Percentiles rank a stretch among this genome's conserved stretches.
These are phyloP conservation scores for Xylariales sp. DNA, from an alignment of 2,329 filamentous ascomycete species.

Conservation along the genomic window DNA sequence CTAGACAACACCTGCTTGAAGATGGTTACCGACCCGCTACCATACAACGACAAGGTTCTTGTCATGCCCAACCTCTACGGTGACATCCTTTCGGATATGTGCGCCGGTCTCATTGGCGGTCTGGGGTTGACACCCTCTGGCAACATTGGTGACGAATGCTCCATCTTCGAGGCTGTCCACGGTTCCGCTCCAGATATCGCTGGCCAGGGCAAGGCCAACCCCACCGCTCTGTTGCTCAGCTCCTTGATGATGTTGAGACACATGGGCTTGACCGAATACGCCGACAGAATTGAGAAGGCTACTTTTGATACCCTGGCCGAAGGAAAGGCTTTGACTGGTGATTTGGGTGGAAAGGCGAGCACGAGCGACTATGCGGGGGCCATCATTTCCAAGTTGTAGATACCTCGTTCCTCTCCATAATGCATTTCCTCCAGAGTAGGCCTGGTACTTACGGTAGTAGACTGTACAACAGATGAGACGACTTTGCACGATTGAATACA, in stretches of 20 bases:
- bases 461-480: constrained; percentile 24
- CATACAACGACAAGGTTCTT: constrained; percentile 98
- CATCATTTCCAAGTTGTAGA: constrained; percentile 70
- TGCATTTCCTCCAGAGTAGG: constrained; percentile 16
- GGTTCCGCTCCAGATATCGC: constrained; percentile 95
- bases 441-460: constrained; percentile 19
- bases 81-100: constrained; percentile 99
- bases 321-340: constrained; percentile 93
- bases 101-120: constrained; percentile 95
- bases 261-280: constrained; percentile 86
- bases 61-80: constrained; percentile 97
- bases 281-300: constrained; percentile 83
- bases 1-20: constrained; percentile 99
- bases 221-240: constrained; percentile 88
- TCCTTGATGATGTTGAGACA: constrained; percentile 99
- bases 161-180: constrained; percentile 99
- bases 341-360: constrained; percentile 94
- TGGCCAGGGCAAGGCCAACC: constrained; percentile 94
- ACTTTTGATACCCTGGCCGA: constrained; percentile 94
- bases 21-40: constrained; percentile 92
- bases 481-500: constrained; percentile 18
- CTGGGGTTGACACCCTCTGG: constrained; percentile 95
- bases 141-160: constrained; percentile 99
- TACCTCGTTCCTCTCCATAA: constrained; percentile 15
- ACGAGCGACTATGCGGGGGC: constrained; percentile 90